Evolutionary conservation across 2,329 filamentous ascomycete species (phyloP), one percentile per base, ranked within the genome.

Genomic region (Emmonsia crescens): DNA sequence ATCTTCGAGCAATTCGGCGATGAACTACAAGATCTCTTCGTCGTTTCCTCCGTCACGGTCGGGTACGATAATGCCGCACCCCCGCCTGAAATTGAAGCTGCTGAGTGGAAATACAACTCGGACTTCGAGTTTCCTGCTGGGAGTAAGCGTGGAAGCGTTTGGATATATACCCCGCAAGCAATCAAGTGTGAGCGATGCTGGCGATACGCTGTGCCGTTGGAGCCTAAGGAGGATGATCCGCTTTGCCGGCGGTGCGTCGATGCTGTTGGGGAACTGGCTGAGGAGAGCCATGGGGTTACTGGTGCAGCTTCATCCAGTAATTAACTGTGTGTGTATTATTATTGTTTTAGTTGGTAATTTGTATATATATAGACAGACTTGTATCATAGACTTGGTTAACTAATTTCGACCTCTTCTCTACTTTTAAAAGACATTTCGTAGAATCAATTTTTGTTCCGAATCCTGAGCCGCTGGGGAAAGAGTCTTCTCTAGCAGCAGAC

Each of bases 141-240:
- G 19, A 62, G 65, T 5, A 69, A 68, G 59, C 27, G 38, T 3
- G 76, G 74, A 2, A 70, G 61, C 2, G 74, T 73, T 4, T 70
- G 75, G 69, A 73, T 79, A 24, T 78, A 79, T 65, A 72, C 80
- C 10, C 80, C 85, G 0, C 72, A 73, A 16, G 74, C 77, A 14
- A 76, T 80, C 55, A 99, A 97, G 74, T 99, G 94, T 72, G 81
- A 84, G 0, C 81, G 94, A 58, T 99, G 94, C 76, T 99, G 94
- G 94, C 84, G 88, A 64, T 96, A 90, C 73, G 81, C 88, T 29
- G 86, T 88, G n/a, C 78, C 82, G 48, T 12, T 62, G 24, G 67
- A 67, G 3, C 59, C 65, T 58, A 65, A 67, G n/a, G 75, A 76
- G 56, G 81, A 87, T 67, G 84, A 88, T 21, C 73, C 77, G 46